phyloP scores from a whole-genome alignment of 2,329 filamentous ascomycete species.

The Cercospora canescens region DNA sequence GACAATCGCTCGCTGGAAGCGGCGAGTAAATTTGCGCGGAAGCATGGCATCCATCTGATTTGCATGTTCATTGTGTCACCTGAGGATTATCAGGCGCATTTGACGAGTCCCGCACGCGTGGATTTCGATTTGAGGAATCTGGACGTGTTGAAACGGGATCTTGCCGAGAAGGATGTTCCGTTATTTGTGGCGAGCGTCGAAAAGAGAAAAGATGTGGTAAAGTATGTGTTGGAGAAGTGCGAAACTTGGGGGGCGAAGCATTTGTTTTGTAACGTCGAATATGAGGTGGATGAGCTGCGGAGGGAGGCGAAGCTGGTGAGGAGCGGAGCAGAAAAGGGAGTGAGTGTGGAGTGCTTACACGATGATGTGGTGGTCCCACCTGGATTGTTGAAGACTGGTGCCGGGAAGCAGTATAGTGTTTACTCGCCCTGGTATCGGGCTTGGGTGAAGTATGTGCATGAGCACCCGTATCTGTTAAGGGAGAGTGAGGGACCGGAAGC shows the following conservation, averaged over 20 bases:
- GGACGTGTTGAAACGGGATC: constrained; percentile 62
- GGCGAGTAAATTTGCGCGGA: constrained; percentile 67
- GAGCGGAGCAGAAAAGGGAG: constrained; percentile 60
- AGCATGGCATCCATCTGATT: constrained; percentile 69
- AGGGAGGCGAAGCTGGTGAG: constrained; percentile 69
- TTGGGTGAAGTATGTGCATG: constrained; percentile 73
- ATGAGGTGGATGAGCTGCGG: constrained; percentile 86
- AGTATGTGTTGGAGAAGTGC: constrained; percentile 64
- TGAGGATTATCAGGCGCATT: constrained; percentile 80
- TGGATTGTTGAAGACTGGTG: constrained; percentile 64
- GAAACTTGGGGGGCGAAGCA: constrained; percentile 72
- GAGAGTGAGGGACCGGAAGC: constrained; percentile 57
- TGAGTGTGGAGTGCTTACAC: constrained; percentile 70
- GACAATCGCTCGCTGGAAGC: constrained; percentile 73
- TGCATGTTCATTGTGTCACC: constrained; percentile 78
- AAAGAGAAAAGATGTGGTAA: constrained; percentile 62
- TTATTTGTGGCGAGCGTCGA: constrained; percentile 72
- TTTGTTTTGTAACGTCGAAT: constrained; percentile 82
- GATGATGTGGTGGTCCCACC: constrained; percentile 84
- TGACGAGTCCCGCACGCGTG: constrained; percentile 69
- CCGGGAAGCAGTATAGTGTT: constrained; percentile 78
- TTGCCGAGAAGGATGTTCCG: constrained; percentile 73
- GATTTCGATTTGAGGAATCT: constrained; percentile 80
- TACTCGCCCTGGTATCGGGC: constrained; percentile 79
- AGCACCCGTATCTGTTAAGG: constrained; percentile 66